phyloP scores from a whole-genome alignment of 1,284 basidiomycete species.

The Gymnopus androsaceus region DNA sequence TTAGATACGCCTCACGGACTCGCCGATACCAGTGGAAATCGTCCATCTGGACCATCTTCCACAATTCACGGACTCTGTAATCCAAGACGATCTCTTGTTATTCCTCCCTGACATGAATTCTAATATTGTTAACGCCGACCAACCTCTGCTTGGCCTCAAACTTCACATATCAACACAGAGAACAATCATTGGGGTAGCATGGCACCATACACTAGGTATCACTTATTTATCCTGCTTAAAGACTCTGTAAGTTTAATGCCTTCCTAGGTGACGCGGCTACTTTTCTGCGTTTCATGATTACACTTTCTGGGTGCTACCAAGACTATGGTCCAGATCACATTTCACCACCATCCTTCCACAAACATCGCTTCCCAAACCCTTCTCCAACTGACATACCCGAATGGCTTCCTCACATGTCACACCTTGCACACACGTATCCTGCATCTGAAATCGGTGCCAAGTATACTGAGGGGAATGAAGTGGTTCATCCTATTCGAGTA shows the following conservation, averaged over 20 bases:
- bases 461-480: constrained; percentile 17
- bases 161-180: constrained; percentile 25
- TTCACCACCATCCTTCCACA: constrained; percentile 23
- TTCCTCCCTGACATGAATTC: constrained; percentile 17
- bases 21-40: constrained; percentile 19
- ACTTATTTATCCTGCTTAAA: neutral
- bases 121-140: constrained; percentile 18
- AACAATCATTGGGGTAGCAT: constrained; percentile 34
- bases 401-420: constrained; percentile 23
- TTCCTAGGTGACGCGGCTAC: constrained; percentile 30
- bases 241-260: constrained; percentile 16
- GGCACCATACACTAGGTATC: constrained; percentile 35
- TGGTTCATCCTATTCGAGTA: constrained; percentile 22
- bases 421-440: constrained; percentile 18
- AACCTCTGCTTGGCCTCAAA: constrained; percentile 30
- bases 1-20: constrained; percentile 25
- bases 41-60: neutral
- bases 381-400: constrained; percentile 7
- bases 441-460: constrained; percentile 19
- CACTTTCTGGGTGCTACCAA: constrained; percentile 30
- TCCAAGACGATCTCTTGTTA: constrained; percentile 25
- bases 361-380: constrained; percentile 21
- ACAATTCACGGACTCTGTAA: neutral
- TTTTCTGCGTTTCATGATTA: constrained; percentile 30
- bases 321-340: constrained; percentile 2